Percentiles rank a stretch among this genome's conserved stretches.
Conservation (phyloP, 2,329 filamentous ascomycete species). For the Colletotrichum sojae region DNA sequence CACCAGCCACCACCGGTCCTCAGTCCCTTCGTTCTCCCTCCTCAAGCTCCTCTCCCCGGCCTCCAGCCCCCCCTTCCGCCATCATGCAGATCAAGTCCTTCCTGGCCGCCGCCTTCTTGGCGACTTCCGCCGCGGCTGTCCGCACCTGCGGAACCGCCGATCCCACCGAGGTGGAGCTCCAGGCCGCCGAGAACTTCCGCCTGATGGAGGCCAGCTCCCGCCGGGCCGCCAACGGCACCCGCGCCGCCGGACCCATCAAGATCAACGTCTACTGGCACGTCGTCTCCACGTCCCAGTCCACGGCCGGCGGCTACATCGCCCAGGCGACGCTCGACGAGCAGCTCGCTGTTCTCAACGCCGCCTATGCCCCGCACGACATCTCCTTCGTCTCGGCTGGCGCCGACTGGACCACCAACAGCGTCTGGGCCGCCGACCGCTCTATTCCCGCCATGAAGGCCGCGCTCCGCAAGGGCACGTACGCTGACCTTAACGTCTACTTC, state of each 20-base stretch:
- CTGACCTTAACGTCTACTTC: conserved; percentile 63
- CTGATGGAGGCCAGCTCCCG: conserved; percentile 11
- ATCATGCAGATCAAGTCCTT: conserved; percentile 24
- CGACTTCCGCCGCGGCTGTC: conserved; percentile 18
- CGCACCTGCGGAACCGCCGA: conserved; percentile 24
- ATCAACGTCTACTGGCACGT: conserved; percentile 58
- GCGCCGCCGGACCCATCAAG: conserved; percentile 45
- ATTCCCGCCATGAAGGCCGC: conserved; percentile 60
- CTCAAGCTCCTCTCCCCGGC: neutral
- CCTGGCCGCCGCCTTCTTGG: conserved; percentile 20
- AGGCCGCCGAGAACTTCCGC: conserved; percentile 14
- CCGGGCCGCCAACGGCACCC: conserved; percentile 39
- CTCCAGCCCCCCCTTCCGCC: neutral
- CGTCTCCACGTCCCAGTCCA: conserved; percentile 47
- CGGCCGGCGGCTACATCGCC: conserved; percentile 51
- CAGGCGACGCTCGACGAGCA: conserved; percentile 53
- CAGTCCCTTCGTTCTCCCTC: neutral
- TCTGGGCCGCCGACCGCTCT: conserved; percentile 58
- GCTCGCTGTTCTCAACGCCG: conserved; percentile 59
- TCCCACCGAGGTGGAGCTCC: conserved; percentile 12
- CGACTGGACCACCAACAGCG: conserved; percentile 62
- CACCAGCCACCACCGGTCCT: neutral
- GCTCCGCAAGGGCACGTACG: conserved; percentile 58
- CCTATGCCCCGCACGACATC: conserved; percentile 59
- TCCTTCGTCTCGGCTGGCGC: conserved; percentile 59